Base-by-base conservation (phyloP, 768 basidiomycete genomes). In the Goffeauzyma gilvescens region DNA sequence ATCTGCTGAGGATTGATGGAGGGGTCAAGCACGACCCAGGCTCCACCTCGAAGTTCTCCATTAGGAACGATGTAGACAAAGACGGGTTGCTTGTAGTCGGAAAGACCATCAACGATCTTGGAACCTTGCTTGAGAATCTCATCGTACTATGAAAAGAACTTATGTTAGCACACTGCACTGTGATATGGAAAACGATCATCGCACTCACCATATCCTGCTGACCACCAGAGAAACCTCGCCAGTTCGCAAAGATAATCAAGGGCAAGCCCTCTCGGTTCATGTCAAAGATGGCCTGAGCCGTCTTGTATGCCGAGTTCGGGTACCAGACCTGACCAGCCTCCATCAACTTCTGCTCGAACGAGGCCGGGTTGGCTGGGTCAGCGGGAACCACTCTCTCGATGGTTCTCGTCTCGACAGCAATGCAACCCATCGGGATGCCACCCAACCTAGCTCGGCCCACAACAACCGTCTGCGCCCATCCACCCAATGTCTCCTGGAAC, bases 141-240 rank as follows among this genome's bases (percentile, higher is more conserved):
- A 65, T 95, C 87, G 57, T 86, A 90, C 35, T 38, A 14, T 9
- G 15, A 32, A 8, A n/a, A 37, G 13, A 13, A 8, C 7, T 25
- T 9, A 18, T 21, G 26, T 27, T 22, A 46, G 42, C 33, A 14
- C 49, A 37, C 5, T 15, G 5, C 15, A 27, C 21, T 35, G 22
- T 3, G 22, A 28, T 23, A 4, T 43, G 5, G 40, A 24, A 25
- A 14, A 32, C 28, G 12, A 9, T 13, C 14, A 10, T 21, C 31
- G 22, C 48, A 52, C 65, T 50, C 41, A 67, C 66, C 87, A 95
- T 95, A 65, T 95, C 89, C 65, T 93, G 89, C 65, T 95, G 89
- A 50, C 93, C 93, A 50, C 93, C 93, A 17, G 93, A 98, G 77
- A 98, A 98, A 20, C 93, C 93, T 69, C 93, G 82, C 87, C 93